These are phyloP conservation scores for Phaeosphaeria sp. DNA, from an alignment of 2,329 filamentous ascomycete species.

Conservation along the genomic window DNA sequence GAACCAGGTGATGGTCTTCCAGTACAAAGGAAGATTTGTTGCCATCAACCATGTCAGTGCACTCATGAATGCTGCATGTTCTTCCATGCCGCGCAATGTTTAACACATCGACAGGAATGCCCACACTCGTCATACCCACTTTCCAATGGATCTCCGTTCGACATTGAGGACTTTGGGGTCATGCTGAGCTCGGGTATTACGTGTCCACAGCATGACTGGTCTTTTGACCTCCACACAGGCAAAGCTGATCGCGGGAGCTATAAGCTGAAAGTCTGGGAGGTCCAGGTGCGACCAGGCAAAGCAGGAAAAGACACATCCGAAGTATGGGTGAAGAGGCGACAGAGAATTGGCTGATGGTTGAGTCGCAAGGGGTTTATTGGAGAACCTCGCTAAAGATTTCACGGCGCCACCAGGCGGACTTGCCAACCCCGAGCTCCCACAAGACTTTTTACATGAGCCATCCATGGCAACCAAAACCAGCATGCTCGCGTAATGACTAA, in stretches of 20 bases:
- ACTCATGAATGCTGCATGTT: no score
- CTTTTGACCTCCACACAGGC: slow-evolving; percentile 72
- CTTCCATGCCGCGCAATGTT: neutral
- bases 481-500: neutral
- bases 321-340: slow-evolving; percentile 46
- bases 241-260: slow-evolving; percentile 68
- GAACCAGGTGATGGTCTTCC: slow-evolving; percentile 72
- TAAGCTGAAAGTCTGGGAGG: slow-evolving; percentile 68
- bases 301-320: slow-evolving; percentile 12
- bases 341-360: slow-evolving; percentile 28
- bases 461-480: neutral
- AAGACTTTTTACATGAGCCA: neutral
- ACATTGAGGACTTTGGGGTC: slow-evolving; percentile 76
- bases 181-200: slow-evolving; percentile 67
- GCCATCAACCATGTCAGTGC: slow-evolving; percentile 69
- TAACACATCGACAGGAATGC: slow-evolving; percentile 52
- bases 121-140: slow-evolving; percentile 73
- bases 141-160: slow-evolving; percentile 68
- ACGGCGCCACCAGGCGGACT: neutral
- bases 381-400: neutral
- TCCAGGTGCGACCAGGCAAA: slow-evolving; percentile 55
- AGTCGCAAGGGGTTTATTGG: neutral
- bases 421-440: neutral
- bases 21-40: slow-evolving; percentile 68
- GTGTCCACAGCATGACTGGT: slow-evolving; percentile 75